These are phyloP conservation scores for Pterula multifida DNA, from an alignment of 1,284 basidiomycete species.

Conservation along the genomic window DNA sequence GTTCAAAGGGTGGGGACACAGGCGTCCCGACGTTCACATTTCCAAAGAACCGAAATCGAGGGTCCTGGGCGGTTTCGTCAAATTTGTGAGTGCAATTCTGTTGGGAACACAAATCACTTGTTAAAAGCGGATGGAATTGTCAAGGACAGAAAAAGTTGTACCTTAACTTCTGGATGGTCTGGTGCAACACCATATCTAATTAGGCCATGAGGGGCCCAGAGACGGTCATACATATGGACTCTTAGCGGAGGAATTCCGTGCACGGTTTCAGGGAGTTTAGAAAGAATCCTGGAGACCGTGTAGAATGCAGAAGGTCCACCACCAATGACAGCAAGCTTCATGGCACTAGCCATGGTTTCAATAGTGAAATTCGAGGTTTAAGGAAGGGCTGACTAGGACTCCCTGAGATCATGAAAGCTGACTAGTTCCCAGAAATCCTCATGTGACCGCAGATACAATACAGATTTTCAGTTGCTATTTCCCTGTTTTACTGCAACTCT, in stretches of 20 bases:
- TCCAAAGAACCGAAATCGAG: constrained; percentile 82
- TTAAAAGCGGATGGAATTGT: constrained; percentile 1
- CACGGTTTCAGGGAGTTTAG: constrained; percentile 36
- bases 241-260: constrained; percentile 30
- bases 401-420: constrained; percentile 1
- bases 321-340: constrained; percentile 76
- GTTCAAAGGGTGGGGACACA: constrained; percentile 23
- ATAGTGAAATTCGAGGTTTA: not conserved
- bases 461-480: too few species aligned
- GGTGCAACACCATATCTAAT: constrained; percentile 96
- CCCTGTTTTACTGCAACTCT: too few species aligned
- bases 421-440: not conserved
- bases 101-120: constrained; percentile 2
- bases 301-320: constrained; percentile 95
- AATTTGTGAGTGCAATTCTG: constrained; percentile 98
- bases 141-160: too few species aligned
- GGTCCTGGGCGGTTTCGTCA: constrained; percentile 61
- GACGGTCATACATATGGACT: constrained; percentile 86
- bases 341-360: constrained; percentile 6
- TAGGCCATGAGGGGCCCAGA: constrained; percentile 92
- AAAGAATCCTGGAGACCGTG: constrained; percentile 74
- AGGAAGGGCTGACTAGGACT: not conserved
- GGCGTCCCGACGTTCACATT: constrained; percentile 67
- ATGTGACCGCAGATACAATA: not conserved
- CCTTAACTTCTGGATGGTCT: constrained; percentile 98